Conservation (phyloP, 2,329 filamentous ascomycete genomes). For the Colletotrichum sp. region DNA sequence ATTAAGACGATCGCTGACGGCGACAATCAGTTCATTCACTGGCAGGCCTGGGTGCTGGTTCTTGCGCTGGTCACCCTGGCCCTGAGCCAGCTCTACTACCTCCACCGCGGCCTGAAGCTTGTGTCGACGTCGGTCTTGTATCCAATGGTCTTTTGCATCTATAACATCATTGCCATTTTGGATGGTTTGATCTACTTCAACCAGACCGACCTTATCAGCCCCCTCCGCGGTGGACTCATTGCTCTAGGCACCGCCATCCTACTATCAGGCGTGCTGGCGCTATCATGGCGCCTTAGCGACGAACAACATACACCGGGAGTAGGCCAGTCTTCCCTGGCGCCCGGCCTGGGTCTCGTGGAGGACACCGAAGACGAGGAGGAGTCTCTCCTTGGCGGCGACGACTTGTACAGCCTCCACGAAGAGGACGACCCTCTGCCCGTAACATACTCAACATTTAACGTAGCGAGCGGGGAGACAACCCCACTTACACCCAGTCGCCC, state of each 20-base stretch:
- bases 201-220: slow-evolving; percentile 80
- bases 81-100: slow-evolving; percentile 90
- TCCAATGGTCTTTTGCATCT: slow-evolving; percentile 96
- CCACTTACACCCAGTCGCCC: slow-evolving; percentile 44
- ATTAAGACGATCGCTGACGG: slow-evolving; percentile 85
- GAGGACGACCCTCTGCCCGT: slow-evolving; percentile 40
- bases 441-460: slow-evolving; percentile 55
- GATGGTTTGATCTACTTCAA: slow-evolving; percentile 97
- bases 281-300: slow-evolving; percentile 92
- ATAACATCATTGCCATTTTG: slow-evolving; percentile 98
- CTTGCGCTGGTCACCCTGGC: slow-evolving; percentile 81
- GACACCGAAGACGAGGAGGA: slow-evolving; percentile 68
- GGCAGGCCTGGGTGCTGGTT: slow-evolving; percentile 93
- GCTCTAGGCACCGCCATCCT: slow-evolving; percentile 86
- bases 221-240: slow-evolving; percentile 80
- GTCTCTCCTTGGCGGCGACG: slow-evolving; percentile 54
- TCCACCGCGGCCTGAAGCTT: slow-evolving; percentile 91
- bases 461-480: slow-evolving; percentile 39
- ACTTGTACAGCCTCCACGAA: slow-evolving; percentile 46
- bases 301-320: slow-evolving; percentile 67
- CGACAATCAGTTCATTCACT: slow-evolving; percentile 91
- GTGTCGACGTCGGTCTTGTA: slow-evolving; percentile 96
- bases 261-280: slow-evolving; percentile 83
- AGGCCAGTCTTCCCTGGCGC: slow-evolving; percentile 74
- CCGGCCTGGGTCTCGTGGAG: slow-evolving; percentile 82